Evolutionary conservation across 2,329 filamentous ascomycete genomes (phyloP), one percentile per base, ranked within the genome.

Genomic region (Microdochium trichocladiopsis): DNA sequence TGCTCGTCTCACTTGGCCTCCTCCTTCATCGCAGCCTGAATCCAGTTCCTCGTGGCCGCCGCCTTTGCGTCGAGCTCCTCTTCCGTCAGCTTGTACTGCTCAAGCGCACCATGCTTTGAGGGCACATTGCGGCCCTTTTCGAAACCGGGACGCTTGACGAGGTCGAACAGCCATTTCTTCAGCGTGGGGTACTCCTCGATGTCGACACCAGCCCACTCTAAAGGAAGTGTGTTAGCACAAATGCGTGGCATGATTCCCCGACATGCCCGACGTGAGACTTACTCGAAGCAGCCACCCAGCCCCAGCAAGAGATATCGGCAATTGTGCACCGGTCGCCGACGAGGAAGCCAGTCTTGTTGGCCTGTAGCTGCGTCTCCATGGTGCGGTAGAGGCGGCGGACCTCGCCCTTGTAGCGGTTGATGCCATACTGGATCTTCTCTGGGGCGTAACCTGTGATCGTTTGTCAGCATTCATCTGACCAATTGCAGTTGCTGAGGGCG

Each of bases 331-430:
- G 81, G 65, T 88, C 81, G 33, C 87, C 88, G 47, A 86, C 83
- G 12, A 86, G 69, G 64, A 76, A 86, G 12, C 79, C 80, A 0
- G 76, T 79, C 2, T 68, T 64, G 4, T 77, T 77, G 61, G 76
- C 75, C 56, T 71, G 67, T 45, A 96, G 80, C 52, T 91, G 84
- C 48, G 78, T 82, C 63, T 95, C 85, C 54, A 95, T 73, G 21
- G 90, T 86, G 50, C 83, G 76, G 72, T 94, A 95, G 2, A 96
- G 76, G 14, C 91, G 84, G n/a, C 86, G 79, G 0, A 87, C 90
- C 72, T 96, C 91, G 65, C 90, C 94, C 63, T 78, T 73, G 72
- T 95, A 96, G 48, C 91, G 81, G 63, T 88, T 83, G 52, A 95
- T 82, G 56, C 87, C 90, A 66, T 96, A 95, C 62, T 85, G 76